Evolutionary conservation across 2,329 filamentous ascomycete species (phyloP).

Genomic region (Beauveria australis): DNA sequence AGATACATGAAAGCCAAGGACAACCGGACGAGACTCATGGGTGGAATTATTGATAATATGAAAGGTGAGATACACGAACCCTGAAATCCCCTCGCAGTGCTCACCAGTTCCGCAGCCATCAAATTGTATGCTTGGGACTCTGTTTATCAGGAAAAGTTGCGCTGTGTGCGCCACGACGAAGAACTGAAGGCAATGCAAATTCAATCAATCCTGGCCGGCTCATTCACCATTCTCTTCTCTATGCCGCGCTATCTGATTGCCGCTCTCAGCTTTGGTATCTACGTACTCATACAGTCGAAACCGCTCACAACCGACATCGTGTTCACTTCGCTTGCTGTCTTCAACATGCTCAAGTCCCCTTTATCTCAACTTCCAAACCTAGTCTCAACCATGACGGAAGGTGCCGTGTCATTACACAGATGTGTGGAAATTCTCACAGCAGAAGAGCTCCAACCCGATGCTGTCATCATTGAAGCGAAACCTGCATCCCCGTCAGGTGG

Average conservation of each 20-base stretch:
- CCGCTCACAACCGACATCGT: constrained; percentile 82
- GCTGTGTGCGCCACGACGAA: constrained; percentile 79
- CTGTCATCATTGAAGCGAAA: constrained; percentile 57
- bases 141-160: constrained; percentile 87
- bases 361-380: constrained; percentile 86
- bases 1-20: constrained; percentile 96
- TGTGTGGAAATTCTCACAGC: constrained; percentile 71
- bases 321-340: constrained; percentile 76
- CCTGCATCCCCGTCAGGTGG: constrained; percentile 69
- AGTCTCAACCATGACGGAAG: constrained; percentile 83
- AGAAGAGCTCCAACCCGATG: constrained; percentile 76
- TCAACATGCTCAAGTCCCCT: constrained; percentile 86
- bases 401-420: constrained; percentile 71
- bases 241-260: constrained; percentile 89
- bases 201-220: constrained; percentile 77
- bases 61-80: constrained; percentile 47
- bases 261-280: constrained; percentile 82
- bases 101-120: constrained; percentile 36
- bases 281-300: constrained; percentile 65
- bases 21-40: constrained; percentile 74
- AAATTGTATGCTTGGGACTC: constrained; percentile 91
- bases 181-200: constrained; percentile 84
- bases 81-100: constrained; percentile 4
- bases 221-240: constrained; percentile 93
- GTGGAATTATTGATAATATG: constrained; percentile 93